Evolutionary conservation across 345 rosid species (phyloP).

Genomic region (Durio zibethinus): DNA sequence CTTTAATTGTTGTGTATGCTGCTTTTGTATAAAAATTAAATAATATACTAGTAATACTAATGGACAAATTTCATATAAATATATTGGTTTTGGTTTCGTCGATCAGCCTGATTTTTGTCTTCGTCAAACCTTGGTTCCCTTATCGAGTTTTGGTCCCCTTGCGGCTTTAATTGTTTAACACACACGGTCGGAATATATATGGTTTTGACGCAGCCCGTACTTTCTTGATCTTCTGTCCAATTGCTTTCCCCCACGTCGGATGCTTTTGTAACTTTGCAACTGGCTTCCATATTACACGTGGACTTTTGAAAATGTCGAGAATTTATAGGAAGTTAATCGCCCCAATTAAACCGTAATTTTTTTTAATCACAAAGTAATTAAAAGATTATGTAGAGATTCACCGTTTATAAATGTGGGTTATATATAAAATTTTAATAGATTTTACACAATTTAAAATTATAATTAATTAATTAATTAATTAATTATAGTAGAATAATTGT

Average conservation of each 20-base stretch:
- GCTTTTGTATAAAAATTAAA: too few species aligned
- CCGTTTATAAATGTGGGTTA: too few species aligned
- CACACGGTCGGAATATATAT: neutral
- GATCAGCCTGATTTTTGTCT: neutral
- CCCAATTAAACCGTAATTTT: neutral
- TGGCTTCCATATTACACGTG: conserved; percentile 3
- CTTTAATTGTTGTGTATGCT: too few species aligned
- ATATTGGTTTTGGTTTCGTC: neutral
- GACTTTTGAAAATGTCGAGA: neutral
- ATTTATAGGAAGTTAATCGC: neutral
- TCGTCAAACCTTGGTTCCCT: neutral
- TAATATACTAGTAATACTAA: too few species aligned
- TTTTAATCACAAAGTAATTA: too few species aligned
- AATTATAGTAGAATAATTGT: too few species aligned
- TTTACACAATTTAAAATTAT: too few species aligned
- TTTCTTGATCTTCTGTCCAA: neutral
- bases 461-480: too few species aligned
- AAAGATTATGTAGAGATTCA: too few species aligned
- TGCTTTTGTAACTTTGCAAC: neutral
- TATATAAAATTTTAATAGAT: too few species aligned
- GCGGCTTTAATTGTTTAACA: neutral
- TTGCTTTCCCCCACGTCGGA: neutral
- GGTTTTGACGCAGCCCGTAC: neutral
- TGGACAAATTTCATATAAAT: neutral
- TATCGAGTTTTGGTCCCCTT: neutral